A percentile compares a stretch with the other conserved stretches of the same genome.
These are phyloP conservation scores for Penicillium crustosum DNA, from an alignment of 2,329 filamentous ascomycete species.

Conservation along the genomic window DNA sequence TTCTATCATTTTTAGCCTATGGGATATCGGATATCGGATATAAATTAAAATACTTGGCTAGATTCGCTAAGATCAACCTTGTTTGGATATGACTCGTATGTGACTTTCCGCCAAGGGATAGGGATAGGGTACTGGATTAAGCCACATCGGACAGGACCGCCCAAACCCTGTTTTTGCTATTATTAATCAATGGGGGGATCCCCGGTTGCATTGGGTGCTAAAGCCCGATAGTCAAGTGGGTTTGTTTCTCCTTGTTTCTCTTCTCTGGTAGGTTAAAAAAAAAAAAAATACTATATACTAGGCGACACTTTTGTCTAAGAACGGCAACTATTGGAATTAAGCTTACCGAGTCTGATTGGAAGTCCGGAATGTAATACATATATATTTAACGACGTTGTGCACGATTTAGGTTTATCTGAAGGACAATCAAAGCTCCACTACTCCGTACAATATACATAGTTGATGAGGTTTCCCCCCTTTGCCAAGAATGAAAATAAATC, in stretches of 20 bases:
- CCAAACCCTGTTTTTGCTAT: slow-evolving; percentile 1
- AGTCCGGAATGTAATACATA: not conserved
- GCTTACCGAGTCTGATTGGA: not conserved
- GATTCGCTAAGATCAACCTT: slow-evolving; percentile 12
- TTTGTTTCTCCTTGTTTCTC: slow-evolving; percentile 2
- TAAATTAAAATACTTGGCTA: not conserved
- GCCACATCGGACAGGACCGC: slow-evolving; percentile 16
- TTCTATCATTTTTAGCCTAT: not conserved
- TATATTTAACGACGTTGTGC: not conserved
- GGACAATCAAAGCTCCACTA: not conserved
- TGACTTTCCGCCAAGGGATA: slow-evolving; percentile 11
- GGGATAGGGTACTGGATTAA: slow-evolving; percentile 9
- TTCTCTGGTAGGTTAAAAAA: not conserved
- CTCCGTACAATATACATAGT: slow-evolving; percentile 15
- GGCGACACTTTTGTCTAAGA: not conserved
- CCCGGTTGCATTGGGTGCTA: slow-evolving; percentile 13
- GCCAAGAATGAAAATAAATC: slow-evolving; percentile 19
- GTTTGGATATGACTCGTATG: slow-evolving; percentile 9
- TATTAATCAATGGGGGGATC: slow-evolving; percentile 11
- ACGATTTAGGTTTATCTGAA: not conserved
- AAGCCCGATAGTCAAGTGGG: slow-evolving; percentile 18
- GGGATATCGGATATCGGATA: not conserved
- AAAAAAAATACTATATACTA: not conserved
- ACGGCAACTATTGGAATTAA: not conserved
- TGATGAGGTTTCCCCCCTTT: slow-evolving; percentile 10